A percentile compares a stretch with the other conserved stretches of the same genome.
phyloP scores from a whole-genome alignment of 1,284 basidiomycete species.

The Sphaerobolus stellatus region DNA sequence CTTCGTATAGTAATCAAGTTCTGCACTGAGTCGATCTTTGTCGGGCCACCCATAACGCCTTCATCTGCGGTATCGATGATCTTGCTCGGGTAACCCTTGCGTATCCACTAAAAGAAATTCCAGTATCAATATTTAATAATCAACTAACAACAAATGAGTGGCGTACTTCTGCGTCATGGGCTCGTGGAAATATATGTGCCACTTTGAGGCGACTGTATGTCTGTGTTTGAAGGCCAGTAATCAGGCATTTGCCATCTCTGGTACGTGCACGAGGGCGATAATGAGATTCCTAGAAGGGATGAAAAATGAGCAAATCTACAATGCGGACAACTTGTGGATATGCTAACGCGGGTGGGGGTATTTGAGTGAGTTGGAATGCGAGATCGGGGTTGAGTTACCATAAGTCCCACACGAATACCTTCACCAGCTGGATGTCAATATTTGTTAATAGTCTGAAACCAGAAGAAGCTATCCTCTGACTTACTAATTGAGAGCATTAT shows the following conservation, averaged over 20 bases:
- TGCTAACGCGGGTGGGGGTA: not conserved
- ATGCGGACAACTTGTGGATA: not conserved
- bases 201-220: constrained; percentile 18
- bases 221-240: constrained; percentile 13
- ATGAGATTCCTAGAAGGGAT: not conserved
- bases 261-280: not conserved
- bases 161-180: constrained; percentile 20
- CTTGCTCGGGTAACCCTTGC: constrained; percentile 14
- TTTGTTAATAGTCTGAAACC: not conserved
- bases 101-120: constrained; percentile 16
- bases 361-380: not conserved
- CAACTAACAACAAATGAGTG: not conserved
- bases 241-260: constrained; percentile 18
- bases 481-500: constrained; percentile 1
- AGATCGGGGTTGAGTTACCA: not conserved
- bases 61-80: constrained; percentile 16
- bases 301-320: not conserved
- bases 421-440: constrained; percentile 1
- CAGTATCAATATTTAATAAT: not conserved
- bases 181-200: constrained; percentile 23
- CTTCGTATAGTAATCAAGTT: constrained; percentile 21
- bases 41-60: constrained; percentile 5
- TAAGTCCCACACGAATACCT: not conserved
- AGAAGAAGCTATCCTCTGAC: not conserved
- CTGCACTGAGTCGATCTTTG: constrained; percentile 22